These are phyloP conservation scores for Magnusiomyces suaveolens DNA, from an alignment of 1,139 yeast species.

Conservation along the genomic window DNA sequence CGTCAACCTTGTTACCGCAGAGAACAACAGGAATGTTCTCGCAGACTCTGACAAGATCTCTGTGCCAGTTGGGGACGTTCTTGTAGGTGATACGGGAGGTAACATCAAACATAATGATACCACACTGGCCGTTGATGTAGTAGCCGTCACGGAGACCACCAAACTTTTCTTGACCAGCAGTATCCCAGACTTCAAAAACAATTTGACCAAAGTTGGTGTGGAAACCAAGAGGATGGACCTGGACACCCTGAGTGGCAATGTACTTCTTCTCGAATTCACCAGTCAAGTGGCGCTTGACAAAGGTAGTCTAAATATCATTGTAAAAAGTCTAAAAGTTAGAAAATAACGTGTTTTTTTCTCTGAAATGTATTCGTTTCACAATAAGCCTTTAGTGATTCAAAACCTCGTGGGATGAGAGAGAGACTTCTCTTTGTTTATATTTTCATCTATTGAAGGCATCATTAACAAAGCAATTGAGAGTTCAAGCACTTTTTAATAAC, in stretches of 20 bases:
- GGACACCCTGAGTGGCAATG: slow-evolving; percentile 98
- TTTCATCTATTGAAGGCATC: too few species aligned
- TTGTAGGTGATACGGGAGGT: slow-evolving; percentile 98
- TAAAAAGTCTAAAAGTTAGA: not conserved
- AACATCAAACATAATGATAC: slow-evolving; percentile 99
- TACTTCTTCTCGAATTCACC: slow-evolving; percentile 99
- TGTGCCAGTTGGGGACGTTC: slow-evolving; percentile 99
- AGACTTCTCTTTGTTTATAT: too few species aligned
- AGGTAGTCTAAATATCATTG: slow-evolving; percentile 75
- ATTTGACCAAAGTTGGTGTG: slow-evolving; percentile 98
- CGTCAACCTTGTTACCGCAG: slow-evolving; percentile 99
- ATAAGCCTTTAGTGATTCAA: too few species aligned
- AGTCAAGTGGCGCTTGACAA: slow-evolving; percentile 98
- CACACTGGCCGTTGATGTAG: slow-evolving; percentile 99
- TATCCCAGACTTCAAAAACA: slow-evolving; percentile 99
- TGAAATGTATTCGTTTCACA: too few species aligned
- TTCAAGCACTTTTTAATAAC: too few species aligned
- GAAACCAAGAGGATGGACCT: slow-evolving; percentile 97
- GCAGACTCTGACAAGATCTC: slow-evolving; percentile 96
- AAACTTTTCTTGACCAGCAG: slow-evolving; percentile 99
- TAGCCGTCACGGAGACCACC: slow-evolving; percentile 99
- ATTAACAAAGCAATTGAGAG: too few species aligned
- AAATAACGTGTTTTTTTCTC: too few species aligned
- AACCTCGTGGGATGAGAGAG: too few species aligned
- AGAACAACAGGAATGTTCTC: slow-evolving; percentile 98